Base-by-base conservation (phyloP, 2,329 filamentous ascomycete species). In the Fusarium heterosporum region DNA sequence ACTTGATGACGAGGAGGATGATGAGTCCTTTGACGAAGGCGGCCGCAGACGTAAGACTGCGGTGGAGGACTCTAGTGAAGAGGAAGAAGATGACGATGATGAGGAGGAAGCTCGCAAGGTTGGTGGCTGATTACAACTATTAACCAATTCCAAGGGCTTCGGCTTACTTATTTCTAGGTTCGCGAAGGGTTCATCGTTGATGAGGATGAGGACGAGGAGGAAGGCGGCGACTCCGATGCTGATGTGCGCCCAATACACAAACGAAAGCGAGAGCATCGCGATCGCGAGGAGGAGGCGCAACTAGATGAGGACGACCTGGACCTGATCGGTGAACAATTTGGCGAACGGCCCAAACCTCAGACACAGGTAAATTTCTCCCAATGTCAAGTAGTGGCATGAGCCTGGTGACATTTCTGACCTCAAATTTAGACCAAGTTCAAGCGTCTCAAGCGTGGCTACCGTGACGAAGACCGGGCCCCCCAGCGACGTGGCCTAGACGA, bases 261-360 rank as follows among this genome's bases (percentile, higher is more conserved):
- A 77, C 88, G 89, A 78, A 97, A 96, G 82, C 90, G 93, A 70
- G 89, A 93, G 73, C 83, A 88, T 59, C 81, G 85, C 48, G 91
- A 96, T 75, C 90, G 92, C 55, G 92, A 93, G 74, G 89, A 93
- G 65, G 93, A 97, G 75, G 93, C 95, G 63, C 92, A 93, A 61
- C 87, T 99, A 10, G 96, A 98, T 72, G 95, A 97, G 70, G 96
- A 99, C 77, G 96, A 99, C 83, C 80, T 99, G 58, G 96, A 98
- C 76, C 84, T 99, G 55, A 97, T 99, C 71, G 94, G 93, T 50
- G 92, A 96, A 76, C 89, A 90, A 68, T 88, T 90, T 68, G 89
- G 90, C 2, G 90, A 78, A 54, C 73, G 76, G 72, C 87, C 88
- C 19, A 89, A 89, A 72, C 82, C 88, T 29, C 83, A 89, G 45